Conservation (phyloP, 139 green algal species). For the Tetradesmus obliquus region DNA sequence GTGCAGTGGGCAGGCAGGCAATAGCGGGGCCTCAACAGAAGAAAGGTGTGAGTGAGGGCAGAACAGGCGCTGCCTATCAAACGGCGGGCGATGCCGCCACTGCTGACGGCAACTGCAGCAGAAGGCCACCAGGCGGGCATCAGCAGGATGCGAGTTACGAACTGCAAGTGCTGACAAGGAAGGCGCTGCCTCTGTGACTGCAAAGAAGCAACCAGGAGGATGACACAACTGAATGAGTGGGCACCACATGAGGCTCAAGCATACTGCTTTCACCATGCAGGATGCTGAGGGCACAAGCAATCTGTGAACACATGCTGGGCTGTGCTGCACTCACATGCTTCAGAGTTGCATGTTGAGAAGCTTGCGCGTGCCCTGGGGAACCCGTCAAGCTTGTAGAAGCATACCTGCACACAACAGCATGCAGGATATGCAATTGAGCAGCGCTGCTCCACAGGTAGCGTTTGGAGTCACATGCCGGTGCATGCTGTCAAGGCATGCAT, state of each 20-base stretch:
- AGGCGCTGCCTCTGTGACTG: no score
- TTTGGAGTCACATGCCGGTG: no score
- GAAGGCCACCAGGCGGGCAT: neutral
- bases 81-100: no score
- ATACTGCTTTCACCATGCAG: neutral
- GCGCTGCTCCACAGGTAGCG: neutral
- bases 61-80: no score
- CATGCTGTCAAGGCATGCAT: neutral
- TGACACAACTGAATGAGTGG: no score
- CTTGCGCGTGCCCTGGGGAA: neutral
- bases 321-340: conserved; percentile 25
- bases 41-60: neutral
- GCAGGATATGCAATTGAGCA: neutral
- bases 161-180: no score
- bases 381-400: conserved; percentile 49
- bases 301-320: neutral
- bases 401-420: conserved; percentile 33
- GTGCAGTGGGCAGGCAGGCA: neutral
- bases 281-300: neutral
- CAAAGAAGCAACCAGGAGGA: no score
- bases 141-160: no score
- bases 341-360: conserved; percentile 25
- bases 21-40: neutral
- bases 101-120: no score
- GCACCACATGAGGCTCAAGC: no score